phyloP scores from a whole-genome alignment of 2,329 filamentous ascomycete species.

The Pseudogymnoascus sp. region DNA sequence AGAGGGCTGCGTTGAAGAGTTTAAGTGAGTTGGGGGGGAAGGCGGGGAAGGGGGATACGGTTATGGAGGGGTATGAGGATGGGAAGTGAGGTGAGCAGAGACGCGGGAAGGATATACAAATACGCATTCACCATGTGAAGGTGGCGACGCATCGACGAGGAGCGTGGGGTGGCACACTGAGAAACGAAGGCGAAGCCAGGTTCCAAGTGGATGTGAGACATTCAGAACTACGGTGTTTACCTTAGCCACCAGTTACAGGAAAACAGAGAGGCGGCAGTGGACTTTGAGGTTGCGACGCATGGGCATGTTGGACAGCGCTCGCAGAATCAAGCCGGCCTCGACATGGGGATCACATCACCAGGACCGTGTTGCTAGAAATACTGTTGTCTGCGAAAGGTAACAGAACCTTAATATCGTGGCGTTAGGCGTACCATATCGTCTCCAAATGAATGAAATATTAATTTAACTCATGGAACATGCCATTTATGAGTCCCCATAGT shows the following conservation, averaged over 20 bases:
- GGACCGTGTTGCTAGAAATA: neutral
- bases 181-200: conserved; percentile 24
- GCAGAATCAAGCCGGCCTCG: neutral
- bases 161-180: neutral
- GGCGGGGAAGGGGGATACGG: conserved; percentile 28
- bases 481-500: neutral
- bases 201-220: conserved; percentile 35
- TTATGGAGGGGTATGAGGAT: conserved; percentile 17
- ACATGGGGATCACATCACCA: neutral
- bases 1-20: conserved; percentile 49
- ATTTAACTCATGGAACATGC: neutral
- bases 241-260: neutral
- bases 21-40: conserved; percentile 44
- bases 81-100: neutral
- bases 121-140: neutral
- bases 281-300: neutral
- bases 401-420: neutral
- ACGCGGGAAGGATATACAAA: neutral
- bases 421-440: neutral
- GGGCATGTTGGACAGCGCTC: neutral
- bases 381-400: neutral
- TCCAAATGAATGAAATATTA: neutral
- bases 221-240: neutral
- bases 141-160: neutral
- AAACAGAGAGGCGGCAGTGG: neutral